Evolutionary conservation across 2,329 filamentous ascomycete genomes (phyloP), one percentile per base, ranked within the genome.

Genomic region (Coleophoma eucalyptorum): DNA sequence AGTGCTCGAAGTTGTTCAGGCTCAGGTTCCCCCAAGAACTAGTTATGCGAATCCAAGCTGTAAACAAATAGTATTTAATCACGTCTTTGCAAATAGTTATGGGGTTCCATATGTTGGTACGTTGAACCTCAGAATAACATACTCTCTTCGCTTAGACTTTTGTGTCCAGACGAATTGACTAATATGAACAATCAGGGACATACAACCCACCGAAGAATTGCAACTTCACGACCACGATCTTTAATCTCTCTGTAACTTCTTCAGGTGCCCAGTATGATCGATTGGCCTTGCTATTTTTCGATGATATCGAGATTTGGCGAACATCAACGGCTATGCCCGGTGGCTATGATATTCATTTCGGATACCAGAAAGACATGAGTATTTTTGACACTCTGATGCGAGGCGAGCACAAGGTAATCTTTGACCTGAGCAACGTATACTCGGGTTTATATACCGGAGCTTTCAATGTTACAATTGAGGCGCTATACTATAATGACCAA

Each of bases 341-440:
- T 0, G 58, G 66, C 13, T 71, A 70, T 40, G 83, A 82, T 1
- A 85, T 87, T 49, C 66, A 75, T 46, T 67, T 62, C 60, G 62
- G 60, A 1, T 85, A 83, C 55, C 68, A 78, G 46, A 87, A 87
- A 65, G 82, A 87, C 53, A 77, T 86, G 73, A 82, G 56, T 3
- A 38, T 51, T 18, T 60, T 92, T 8, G 89, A 88, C 78, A 80
- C 77, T 54, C 57, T 75, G 46, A 75, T 79, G 0, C 87, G 90
- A 60, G 89, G 79, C 1, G 49, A 60, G 18, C 53, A 61, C 12
- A 58, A 55, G 12, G 62, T 92, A 50, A 89, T 91, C 34, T 90
- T 93, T 60, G 87, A 92, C 58, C 73, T 91, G 1, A 86, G 79
- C 51, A 92, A 90, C 59, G 67, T 88, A 5, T 74, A 91, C 57